These are phyloP conservation scores for Hapsidospora chrysogenum DNA, from an alignment of 495 filamentous ascomycete species.

Conservation along the genomic window DNA sequence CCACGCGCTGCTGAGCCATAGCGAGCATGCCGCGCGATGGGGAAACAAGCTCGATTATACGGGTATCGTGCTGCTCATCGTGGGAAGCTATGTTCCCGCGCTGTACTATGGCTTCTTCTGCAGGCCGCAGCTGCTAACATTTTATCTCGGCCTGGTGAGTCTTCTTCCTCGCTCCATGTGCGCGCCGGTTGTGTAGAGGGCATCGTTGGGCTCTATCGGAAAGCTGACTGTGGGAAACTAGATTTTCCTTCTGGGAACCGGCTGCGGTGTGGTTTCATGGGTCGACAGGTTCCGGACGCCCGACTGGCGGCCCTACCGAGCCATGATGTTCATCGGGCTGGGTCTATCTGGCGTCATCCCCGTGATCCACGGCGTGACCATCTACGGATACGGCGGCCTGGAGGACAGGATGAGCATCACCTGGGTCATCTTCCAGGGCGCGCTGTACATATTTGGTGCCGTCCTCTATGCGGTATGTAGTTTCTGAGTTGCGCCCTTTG, in stretches of 20 bases:
- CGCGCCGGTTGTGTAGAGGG: neutral
- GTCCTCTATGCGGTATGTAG: slow-evolving; percentile 50
- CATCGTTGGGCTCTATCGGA: no score
- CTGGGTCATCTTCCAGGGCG: slow-evolving; percentile 64
- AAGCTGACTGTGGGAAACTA: slow-evolving; percentile 13
- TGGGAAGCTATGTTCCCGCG: slow-evolving; percentile 73
- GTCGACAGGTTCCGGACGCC: slow-evolving; percentile 70
- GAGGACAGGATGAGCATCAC: slow-evolving; percentile 60
- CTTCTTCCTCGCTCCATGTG: neutral
- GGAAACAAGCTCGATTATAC: slow-evolving; percentile 65
- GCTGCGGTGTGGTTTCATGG: slow-evolving; percentile 58
- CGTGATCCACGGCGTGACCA: slow-evolving; percentile 44
- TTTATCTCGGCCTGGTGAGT: slow-evolving; percentile 61
- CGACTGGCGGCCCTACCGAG: slow-evolving; percentile 66
- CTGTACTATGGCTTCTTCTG: slow-evolving; percentile 80
- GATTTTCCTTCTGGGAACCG: slow-evolving; percentile 62
- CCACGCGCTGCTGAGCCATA: slow-evolving; percentile 28
- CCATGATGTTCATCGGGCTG: slow-evolving; percentile 80
- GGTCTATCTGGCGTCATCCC: slow-evolving; percentile 75
- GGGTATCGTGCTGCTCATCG: slow-evolving; percentile 78
- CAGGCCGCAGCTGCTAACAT: slow-evolving; percentile 36
- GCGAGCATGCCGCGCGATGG: slow-evolving; percentile 21
- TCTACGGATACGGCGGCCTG: slow-evolving; percentile 31
- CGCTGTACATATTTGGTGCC: slow-evolving; percentile 75
- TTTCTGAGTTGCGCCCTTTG: neutral